phyloP scores from a whole-genome alignment of 1,284 basidiomycete genomes.

The Apiotrichum gamsii region DNA sequence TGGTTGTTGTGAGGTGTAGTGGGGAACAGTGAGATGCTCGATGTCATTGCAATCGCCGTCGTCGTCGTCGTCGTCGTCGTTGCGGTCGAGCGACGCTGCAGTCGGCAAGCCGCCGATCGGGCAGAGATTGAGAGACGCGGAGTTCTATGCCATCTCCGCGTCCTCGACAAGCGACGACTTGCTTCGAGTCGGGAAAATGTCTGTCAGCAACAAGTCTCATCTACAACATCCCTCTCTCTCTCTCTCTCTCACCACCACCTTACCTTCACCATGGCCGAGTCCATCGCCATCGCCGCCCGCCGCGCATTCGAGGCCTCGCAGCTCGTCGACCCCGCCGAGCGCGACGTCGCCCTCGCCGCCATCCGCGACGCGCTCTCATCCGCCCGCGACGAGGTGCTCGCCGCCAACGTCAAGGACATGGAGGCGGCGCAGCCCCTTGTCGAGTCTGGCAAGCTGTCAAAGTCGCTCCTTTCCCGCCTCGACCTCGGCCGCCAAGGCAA shows the following conservation, averaged over 20 bases:
- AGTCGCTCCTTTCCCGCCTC: constrained; percentile 73
- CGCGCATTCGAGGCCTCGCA: constrained; percentile 78
- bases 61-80: no score
- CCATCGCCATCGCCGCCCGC: constrained; percentile 70
- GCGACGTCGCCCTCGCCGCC: constrained; percentile 63
- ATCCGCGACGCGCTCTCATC: constrained; percentile 63
- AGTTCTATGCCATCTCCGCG: no score
- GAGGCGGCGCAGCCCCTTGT: constrained; percentile 71
- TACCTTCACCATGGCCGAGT: constrained; percentile 25
- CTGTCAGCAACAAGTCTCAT: no score
- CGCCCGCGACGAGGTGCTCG: constrained; percentile 62
- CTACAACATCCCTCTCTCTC: no score
- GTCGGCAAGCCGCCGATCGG: no score
- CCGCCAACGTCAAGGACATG: constrained; percentile 74
- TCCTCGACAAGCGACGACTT: no score
- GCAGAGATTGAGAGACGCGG: no score
- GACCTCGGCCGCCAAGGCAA: constrained; percentile 81
- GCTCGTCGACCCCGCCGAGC: constrained; percentile 61
- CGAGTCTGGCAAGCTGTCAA: constrained; percentile 72
- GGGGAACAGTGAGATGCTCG: background rate
- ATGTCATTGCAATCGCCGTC: no score
- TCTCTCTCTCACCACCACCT: background rate
- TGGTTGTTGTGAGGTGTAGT: no score
- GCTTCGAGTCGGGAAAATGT: no score
- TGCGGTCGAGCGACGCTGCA: no score